phyloP scores from a whole-genome alignment of 495 filamentous ascomycete species.

The Rusavskia elegans region DNA sequence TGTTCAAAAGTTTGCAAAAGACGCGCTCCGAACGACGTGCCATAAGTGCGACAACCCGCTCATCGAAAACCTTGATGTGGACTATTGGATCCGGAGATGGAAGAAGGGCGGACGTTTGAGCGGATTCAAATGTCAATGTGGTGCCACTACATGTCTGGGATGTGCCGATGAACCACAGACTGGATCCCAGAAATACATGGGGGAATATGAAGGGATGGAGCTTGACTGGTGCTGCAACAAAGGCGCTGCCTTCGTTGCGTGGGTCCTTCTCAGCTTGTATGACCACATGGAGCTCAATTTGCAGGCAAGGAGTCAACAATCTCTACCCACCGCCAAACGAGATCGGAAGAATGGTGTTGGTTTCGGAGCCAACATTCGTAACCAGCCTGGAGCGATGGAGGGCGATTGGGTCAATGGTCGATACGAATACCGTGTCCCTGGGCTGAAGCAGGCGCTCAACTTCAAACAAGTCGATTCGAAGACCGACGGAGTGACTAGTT shows the following conservation, averaged over 20 bases:
- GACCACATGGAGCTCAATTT: slow-evolving; percentile 1
- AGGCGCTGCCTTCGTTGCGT: background rate
- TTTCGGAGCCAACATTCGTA: background rate
- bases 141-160: background rate
- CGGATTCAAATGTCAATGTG: background rate
- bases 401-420: background rate
- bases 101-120: background rate
- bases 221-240: slow-evolving; percentile 2
- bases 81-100: background rate
- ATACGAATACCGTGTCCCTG: background rate
- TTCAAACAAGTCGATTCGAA: slow-evolving; percentile 1
- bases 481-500: background rate
- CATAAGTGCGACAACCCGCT: background rate
- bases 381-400: background rate
- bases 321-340: background rate
- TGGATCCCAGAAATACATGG: background rate
- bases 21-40: background rate
- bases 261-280: slow-evolving; percentile 1
- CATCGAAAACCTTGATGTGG: background rate
- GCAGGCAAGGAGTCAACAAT: background rate
- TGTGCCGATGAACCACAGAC: background rate
- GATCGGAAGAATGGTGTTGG: background rate
- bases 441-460: background rate
- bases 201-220: background rate
- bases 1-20: background rate